Evolutionary conservation across 495 filamentous ascomycete species (phyloP).

Genomic region (Talaromyces proteolyticus): DNA sequence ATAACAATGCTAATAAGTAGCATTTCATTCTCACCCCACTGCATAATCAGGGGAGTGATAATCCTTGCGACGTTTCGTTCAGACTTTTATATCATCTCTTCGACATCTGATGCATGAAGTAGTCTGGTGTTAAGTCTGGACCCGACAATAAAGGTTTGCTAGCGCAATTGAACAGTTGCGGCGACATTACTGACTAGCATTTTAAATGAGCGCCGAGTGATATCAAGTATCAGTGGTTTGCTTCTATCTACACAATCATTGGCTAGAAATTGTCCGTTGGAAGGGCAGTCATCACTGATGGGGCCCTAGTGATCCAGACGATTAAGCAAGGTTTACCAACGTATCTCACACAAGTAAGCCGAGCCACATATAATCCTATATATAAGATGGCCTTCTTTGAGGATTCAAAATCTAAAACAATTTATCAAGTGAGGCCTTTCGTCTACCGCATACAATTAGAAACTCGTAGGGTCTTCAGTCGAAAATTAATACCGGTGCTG

Average conservation of each 20-base stretch:
- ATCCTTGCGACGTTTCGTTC: not conserved
- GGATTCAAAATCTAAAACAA: too few species aligned
- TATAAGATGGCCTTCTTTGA: too few species aligned
- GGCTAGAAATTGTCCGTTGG: not conserved
- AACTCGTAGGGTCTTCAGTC: too few species aligned
- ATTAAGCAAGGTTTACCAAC: too few species aligned
- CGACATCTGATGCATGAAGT: not conserved
- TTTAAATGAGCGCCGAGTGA: not conserved
- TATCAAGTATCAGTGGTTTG: not conserved
- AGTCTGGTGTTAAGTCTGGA: not conserved
- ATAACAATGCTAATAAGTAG: not conserved
- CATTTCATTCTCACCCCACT: not conserved
- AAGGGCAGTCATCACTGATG: not conserved
- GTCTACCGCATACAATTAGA: too few species aligned
- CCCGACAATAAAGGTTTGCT: not conserved
- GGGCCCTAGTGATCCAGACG: not conserved
- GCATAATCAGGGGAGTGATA: not conserved
- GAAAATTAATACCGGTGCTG: too few species aligned
- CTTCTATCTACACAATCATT: not conserved
- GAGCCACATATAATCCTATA: too few species aligned
- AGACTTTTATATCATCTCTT: not conserved
- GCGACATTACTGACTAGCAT: not conserved
- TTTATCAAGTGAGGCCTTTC: too few species aligned
- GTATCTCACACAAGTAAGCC: too few species aligned
- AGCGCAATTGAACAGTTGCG: not conserved